Percentiles rank a stretch among this genome's conserved stretches.
Conservation (phyloP, 1,284 basidiomycete species). For the Ustilago sp. region DNA sequence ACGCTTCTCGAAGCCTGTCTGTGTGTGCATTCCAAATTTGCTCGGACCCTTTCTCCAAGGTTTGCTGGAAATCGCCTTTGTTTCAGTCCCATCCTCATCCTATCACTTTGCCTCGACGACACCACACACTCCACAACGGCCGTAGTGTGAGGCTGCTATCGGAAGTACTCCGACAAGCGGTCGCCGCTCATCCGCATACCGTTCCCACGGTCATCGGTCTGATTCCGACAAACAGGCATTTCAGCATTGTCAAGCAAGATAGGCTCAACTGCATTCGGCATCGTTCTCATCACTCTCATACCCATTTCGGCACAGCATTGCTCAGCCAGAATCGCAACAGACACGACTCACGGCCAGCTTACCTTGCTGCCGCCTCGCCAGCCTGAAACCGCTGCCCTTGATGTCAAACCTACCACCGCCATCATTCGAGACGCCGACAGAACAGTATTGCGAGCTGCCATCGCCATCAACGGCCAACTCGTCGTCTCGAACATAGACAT, state of each 20-base stretch:
- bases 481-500: neutral
- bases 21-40: neutral
- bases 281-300: neutral
- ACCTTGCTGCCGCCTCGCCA: neutral
- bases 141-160: neutral
- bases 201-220: conserved; percentile 3
- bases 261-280: conserved; percentile 1
- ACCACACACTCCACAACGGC: neutral
- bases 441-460: neutral
- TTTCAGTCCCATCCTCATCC: neutral
- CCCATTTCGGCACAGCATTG: neutral
- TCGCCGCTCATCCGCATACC: conserved; percentile 3
- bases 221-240: conserved; percentile 6
- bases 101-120: neutral
- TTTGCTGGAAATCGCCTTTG: neutral
- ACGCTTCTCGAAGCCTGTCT: conserved; percentile 1
- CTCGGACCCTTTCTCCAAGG: conserved; percentile 11
- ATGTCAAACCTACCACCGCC: neutral
- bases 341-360: no score
- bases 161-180: neutral
- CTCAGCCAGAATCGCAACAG: neutral
- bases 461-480: neutral
- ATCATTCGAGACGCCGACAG: neutral
- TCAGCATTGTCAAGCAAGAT: neutral
- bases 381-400: neutral